Percentiles rank a stretch among this genome's conserved stretches.
These are phyloP conservation scores for Paxillus involutus DNA, from an alignment of 768 basidiomycete species.

Conservation along the genomic window DNA sequence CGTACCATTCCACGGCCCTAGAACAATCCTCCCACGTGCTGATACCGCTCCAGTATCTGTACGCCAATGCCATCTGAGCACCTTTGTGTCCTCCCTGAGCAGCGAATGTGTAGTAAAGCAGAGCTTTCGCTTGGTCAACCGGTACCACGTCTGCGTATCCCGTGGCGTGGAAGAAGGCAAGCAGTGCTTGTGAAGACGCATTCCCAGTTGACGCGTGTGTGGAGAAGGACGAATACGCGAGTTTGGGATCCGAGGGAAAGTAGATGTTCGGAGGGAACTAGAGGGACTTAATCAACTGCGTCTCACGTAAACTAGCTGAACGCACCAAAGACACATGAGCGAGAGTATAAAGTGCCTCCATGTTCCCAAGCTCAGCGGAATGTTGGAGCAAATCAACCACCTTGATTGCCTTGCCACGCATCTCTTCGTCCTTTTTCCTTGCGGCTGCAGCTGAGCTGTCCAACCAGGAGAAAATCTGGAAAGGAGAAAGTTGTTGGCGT, in stretches of 20 bases:
- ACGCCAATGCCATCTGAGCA: slow-evolving; percentile 91
- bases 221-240: slow-evolving; percentile 63
- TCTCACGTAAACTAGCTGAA: slow-evolving; percentile 4
- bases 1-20: slow-evolving; percentile 85
- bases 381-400: slow-evolving; percentile 79
- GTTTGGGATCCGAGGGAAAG: slow-evolving; percentile 58
- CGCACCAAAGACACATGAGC: slow-evolving; percentile 68
- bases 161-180: slow-evolving; percentile 88
- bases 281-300: neutral
- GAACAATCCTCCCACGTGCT: slow-evolving; percentile 86
- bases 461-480: slow-evolving; percentile 42
- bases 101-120: slow-evolving; percentile 92
- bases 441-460: slow-evolving; percentile 42
- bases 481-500: slow-evolving; percentile 55
- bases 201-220: slow-evolving; percentile 77
- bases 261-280: slow-evolving; percentile 76
- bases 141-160: slow-evolving; percentile 70
- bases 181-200: slow-evolving; percentile 79
- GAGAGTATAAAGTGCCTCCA: slow-evolving; percentile 69
- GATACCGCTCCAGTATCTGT: slow-evolving; percentile 95
- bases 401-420: slow-evolving; percentile 72
- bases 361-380: slow-evolving; percentile 75
- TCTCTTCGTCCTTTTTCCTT: slow-evolving; percentile 64
- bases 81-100: slow-evolving; percentile 85
- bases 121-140: slow-evolving; percentile 76